These are phyloP conservation scores for Meyerozyma elateridarum DNA, from an alignment of 1,139 yeast genomes.

Conservation along the genomic window DNA sequence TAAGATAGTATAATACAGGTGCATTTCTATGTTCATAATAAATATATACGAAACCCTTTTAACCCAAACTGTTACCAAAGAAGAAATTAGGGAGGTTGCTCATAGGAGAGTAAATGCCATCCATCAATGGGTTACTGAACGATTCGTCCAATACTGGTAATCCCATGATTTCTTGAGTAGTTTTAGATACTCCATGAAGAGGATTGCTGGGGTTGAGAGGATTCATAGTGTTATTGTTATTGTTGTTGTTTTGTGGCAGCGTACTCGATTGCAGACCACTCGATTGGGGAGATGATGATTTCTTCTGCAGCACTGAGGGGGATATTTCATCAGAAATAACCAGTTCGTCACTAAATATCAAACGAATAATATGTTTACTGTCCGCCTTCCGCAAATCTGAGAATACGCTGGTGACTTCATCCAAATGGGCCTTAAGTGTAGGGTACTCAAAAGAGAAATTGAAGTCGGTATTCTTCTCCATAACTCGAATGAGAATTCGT, in stretches of 20 bases:
- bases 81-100: slow-evolving; percentile 35
- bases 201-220: too few relatives aligned
- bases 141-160: neutral
- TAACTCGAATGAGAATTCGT: slow-evolving; percentile 20
- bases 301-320: too few relatives aligned
- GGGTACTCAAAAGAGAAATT: slow-evolving; percentile 13
- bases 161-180: neutral
- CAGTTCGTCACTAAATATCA: slow-evolving; percentile 5
- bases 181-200: neutral
- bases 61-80: slow-evolving; percentile 32
- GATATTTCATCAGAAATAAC: neutral
- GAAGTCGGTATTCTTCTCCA: slow-evolving; percentile 18
- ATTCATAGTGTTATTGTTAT: too few relatives aligned
- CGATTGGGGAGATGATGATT: neutral
- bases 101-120: slow-evolving; percentile 14
- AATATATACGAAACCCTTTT: neutral
- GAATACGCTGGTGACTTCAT: slow-evolving; percentile 16
- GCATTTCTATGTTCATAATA: neutral
- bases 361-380: slow-evolving; percentile 1
- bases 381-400: slow-evolving; percentile 22
- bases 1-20: slow-evolving; percentile 23
- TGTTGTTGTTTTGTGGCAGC: too few relatives aligned
- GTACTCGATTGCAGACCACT: too few relatives aligned
- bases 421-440: slow-evolving; percentile 22
- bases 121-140: neutral